Percentiles rank a stretch among this genome's conserved stretches.
phyloP scores from a whole-genome alignment of 179 eudicot genomes.

The Dionaea muscipula region DNA sequence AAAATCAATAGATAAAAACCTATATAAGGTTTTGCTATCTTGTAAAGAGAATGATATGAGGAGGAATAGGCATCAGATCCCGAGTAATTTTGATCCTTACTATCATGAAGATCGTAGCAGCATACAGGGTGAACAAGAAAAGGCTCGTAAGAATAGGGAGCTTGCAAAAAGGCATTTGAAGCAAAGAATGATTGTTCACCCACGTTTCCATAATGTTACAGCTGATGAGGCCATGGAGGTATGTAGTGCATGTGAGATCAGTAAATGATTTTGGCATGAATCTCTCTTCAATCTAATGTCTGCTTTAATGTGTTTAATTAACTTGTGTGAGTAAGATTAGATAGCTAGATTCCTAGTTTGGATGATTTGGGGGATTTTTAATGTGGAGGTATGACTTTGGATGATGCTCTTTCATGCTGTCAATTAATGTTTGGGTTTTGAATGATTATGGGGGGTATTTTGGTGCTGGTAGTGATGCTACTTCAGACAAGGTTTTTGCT shows the following conservation, averaged over 20 bases:
- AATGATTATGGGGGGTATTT: no score
- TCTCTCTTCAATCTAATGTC: no score
- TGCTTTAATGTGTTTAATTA: no score
- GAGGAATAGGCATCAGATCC: slow-evolving; percentile 33
- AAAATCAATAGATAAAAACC: slow-evolving; percentile 45
- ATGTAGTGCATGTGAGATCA: slow-evolving; percentile 11
- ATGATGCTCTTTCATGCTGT: no score
- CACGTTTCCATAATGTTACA: slow-evolving; percentile 81
- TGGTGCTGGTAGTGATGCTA: no score
- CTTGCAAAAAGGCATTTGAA: slow-evolving; percentile 83
- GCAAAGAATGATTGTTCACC: slow-evolving; percentile 89
- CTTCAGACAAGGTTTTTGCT: no score
- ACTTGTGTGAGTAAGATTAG: no score
- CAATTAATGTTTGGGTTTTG: no score
- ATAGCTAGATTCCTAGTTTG: no score
- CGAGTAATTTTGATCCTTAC: slow-evolving; percentile 47
- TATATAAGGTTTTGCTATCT: slow-evolving; percentile 65
- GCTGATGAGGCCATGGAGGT: slow-evolving; percentile 96
- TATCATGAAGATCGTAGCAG: slow-evolving; percentile 69
- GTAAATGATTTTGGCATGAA: not conserved
- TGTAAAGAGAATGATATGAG: slow-evolving; percentile 71
- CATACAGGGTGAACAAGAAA: slow-evolving; percentile 46
- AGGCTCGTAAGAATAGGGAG: slow-evolving; percentile 69
- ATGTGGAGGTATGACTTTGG: no score
- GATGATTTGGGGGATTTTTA: no score